Evolutionary conservation across 2,329 filamentous ascomycete species (phyloP), one percentile per base, ranked within the genome.

Genomic region (Xylaria arbuscula): DNA sequence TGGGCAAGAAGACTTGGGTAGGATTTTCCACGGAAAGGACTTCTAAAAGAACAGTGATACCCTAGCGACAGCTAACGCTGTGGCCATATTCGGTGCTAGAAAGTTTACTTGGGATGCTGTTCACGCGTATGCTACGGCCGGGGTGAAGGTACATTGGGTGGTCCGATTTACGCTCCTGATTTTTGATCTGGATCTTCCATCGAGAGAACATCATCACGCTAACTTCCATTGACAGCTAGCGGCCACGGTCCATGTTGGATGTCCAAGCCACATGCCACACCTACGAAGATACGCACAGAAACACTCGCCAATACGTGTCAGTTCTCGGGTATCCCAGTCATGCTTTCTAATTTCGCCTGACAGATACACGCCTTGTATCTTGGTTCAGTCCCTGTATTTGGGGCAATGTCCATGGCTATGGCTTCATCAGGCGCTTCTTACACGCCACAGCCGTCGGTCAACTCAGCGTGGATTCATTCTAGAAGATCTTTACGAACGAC

Each of bases 361-460:
- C 0, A 83, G 82, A 85, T 47, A 90, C 86, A 0, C 88, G 92
- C 0, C 83, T 91, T 68, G 79, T 94, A 51, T 91, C 88, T 1
- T 94, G 90, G 89, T 89, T 94, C 77, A 90, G 87, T 56, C 92
- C 92, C 0, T 94, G 91, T 75, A 85, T 92, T 28, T 95, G 90
- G 90, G 90, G 89, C 2, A 82, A 84, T 2, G 86, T 84, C 3
- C 89, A 89, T 73, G 90, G 89, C 0, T 91, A 86, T 72, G 80
- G 83, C 4, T 79, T 78, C 7, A 81, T 88, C 1, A 83, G 88
- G 3, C 75, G 77, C 2, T 87, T 90, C 68, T 81, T 89, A 56
- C 89, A 92, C 69, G 81, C 83, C 22, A 90, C 87, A 0, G 77
- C 80, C 22, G 58, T 90, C 1, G 89, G 90, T 1, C 84, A 88